Base-by-base conservation (phyloP, 2,329 filamentous ascomycete species). In the Arthrinium puccinioides region DNA sequence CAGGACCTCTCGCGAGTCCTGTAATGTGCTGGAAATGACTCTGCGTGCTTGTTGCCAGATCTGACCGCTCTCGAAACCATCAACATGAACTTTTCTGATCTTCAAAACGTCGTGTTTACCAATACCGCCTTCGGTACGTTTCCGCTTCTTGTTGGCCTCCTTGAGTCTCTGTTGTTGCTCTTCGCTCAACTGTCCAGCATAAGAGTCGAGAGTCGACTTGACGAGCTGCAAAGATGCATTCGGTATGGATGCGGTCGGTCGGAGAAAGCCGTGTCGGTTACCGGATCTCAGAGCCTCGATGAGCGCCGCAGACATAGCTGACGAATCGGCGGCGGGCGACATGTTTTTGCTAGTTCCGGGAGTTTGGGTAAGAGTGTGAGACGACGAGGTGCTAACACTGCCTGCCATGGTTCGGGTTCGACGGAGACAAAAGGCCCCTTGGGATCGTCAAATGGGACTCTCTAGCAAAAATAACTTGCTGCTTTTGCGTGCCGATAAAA, bases 41-140 rank as follows among this genome's bases (percentile, higher is more conserved):
- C 85, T 79, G 53, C 81, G 82, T 8, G 87, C 84, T 64, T 98
- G 92, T 60, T 96, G 87, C 85, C 90, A 98, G 29, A 98, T 81
- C 61, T 97, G 90, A 15, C 82, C 78, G 9, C 85, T 82, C 50
- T 84, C 85, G 50, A 97, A 95, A 0, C 90, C 92, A 40, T 94
- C 79, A 6, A 87, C 69, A 56, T 96, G 85, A 13, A 98, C 68
- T 60, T 85, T 88, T 51, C 84, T 82, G 51, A 95, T 67, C 51
- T 87, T 87, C 45, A 96, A 55, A 2, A 84, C 65, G 46, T 75
- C 62, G 32, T 62, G 51, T 23, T 60, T 59, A 21, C 61, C 61
- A 36, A 70, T 63, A 4, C 58, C 61, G 19, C 62, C 55, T 26
- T 72, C 53, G 28, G 44, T 64, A 47, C 85, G 72, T 69, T 92